Evolutionary conservation across 2,329 filamentous ascomycete genomes (phyloP).

Genomic region (Pyrenochaeta sp.): DNA sequence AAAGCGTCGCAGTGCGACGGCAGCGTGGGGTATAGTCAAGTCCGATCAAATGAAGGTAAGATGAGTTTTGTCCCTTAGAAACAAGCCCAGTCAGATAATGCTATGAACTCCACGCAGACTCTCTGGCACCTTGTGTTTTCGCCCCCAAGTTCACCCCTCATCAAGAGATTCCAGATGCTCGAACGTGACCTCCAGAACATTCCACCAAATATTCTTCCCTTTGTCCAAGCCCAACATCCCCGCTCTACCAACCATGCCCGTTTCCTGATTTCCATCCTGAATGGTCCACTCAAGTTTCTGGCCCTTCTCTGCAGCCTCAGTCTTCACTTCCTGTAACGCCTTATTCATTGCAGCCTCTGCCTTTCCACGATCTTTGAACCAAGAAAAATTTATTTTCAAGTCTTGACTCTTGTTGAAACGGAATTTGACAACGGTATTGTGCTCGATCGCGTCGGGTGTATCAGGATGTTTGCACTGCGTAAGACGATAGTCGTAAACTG

Average conservation of each 20-base stretch:
- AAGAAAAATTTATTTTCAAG: not conserved
- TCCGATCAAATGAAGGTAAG: not conserved
- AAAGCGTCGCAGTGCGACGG: slow-evolving; percentile 6
- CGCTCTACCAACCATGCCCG: not conserved
- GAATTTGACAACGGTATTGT: not conserved
- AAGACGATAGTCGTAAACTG: too few species aligned
- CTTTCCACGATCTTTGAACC: not conserved
- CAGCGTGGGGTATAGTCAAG: not conserved
- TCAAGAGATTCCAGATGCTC: not conserved
- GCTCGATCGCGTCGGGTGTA: not conserved
- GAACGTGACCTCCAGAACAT: not conserved
- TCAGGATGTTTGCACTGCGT: not conserved
- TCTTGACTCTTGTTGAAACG: not conserved
- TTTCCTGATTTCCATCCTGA: not conserved
- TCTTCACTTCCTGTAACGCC: not conserved
- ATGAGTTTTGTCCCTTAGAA: not conserved
- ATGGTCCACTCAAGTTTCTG: not conserved
- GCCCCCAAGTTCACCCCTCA: too few species aligned
- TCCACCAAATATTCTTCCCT: not conserved
- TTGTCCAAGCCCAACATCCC: not conserved
- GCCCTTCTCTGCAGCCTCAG: not conserved
- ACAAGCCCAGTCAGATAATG: not conserved
- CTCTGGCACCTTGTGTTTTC: too few species aligned
- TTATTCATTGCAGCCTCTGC: not conserved
- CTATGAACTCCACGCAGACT: not conserved